A percentile compares a stretch with the other conserved stretches of the same genome.
These are phyloP conservation scores for Leccinum subrobustum DNA, from an alignment of 1,284 basidiomycete species.

Conservation along the genomic window DNA sequence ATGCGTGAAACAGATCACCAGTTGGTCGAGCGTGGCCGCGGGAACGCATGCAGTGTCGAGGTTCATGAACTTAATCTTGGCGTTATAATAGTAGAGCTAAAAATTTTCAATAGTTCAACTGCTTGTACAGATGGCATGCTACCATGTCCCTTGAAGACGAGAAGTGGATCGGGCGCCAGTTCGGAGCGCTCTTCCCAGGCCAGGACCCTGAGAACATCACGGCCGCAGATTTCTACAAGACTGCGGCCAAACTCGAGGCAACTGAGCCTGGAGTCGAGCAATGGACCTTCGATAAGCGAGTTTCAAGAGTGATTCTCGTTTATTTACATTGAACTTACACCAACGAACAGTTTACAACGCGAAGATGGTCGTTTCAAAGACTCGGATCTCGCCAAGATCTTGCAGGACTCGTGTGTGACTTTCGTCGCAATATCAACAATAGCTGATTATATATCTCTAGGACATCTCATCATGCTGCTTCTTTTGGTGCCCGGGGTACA, in stretches of 20 bases:
- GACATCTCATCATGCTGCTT: constrained; percentile 70
- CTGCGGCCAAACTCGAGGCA: constrained; percentile 40
- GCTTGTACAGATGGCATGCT: constrained; percentile 81
- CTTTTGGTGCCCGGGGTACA: constrained; percentile 78
- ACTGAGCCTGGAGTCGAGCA: constrained; percentile 49
- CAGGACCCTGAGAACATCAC: constrained; percentile 56
- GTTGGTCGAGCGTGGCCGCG: constrained; percentile 70
- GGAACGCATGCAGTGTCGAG: constrained; percentile 76
- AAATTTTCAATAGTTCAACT: constrained; percentile 60
- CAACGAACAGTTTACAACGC: constrained; percentile 52
- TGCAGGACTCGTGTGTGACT: constrained; percentile 63
- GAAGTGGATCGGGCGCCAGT: constrained; percentile 56
- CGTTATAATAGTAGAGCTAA: constrained; percentile 9
- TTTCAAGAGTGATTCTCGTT: not conserved
- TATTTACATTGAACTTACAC: constrained; percentile 4
- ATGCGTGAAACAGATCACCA: constrained; percentile 56
- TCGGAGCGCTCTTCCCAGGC: constrained; percentile 51
- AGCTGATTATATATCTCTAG: constrained; percentile 35
- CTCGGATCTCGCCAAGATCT: constrained; percentile 62
- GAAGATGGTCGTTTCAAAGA: constrained; percentile 65
- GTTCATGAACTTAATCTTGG: constrained; percentile 34
- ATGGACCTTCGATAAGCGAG: constrained; percentile 70
- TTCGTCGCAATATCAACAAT: not conserved
- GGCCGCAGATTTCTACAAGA: constrained; percentile 56
- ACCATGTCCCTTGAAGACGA: constrained; percentile 71